Percentiles rank a stretch among this genome's conserved stretches.
These are phyloP conservation scores for Stephania yunnanensis DNA, from an alignment of 164 flowering plant species.

Conservation along the genomic window DNA sequence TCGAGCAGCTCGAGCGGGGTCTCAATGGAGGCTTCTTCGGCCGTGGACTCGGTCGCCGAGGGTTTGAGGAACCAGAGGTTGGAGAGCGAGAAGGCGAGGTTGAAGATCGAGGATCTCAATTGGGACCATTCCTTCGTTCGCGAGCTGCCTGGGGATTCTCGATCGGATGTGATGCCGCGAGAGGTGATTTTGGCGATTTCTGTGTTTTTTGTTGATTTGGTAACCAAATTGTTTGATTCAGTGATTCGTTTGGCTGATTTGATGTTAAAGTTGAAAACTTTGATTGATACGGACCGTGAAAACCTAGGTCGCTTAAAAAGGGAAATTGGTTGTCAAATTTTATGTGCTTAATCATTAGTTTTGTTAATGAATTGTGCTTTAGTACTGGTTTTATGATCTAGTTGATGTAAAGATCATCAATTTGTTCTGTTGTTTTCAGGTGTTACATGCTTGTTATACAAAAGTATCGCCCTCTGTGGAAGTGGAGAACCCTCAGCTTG, in stretches of 20 bases:
- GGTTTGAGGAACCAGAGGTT: slow-evolving; percentile 48
- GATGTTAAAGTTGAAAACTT: background rate
- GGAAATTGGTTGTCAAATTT: no score
- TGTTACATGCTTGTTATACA: slow-evolving; percentile 82
- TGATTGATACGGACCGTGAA: background rate
- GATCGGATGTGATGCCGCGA: slow-evolving; percentile 63
- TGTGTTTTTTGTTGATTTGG: background rate
- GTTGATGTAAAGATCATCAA: background rate
- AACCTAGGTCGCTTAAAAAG: background rate
- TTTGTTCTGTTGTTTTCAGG: slow-evolving; percentile 36
- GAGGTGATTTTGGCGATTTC: slow-evolving; percentile 33
- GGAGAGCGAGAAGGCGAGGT: slow-evolving; percentile 13
- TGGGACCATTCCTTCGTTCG: slow-evolving; percentile 95
- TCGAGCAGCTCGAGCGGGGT: slow-evolving; percentile 10
- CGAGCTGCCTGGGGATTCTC: slow-evolving; percentile 79
- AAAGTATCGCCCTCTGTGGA: slow-evolving; percentile 82
- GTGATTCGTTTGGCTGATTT: background rate
- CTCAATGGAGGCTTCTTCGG: slow-evolving; percentile 31
- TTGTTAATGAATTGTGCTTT: background rate
- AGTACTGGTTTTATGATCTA: background rate
- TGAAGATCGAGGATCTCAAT: slow-evolving; percentile 71
- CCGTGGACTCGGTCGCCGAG: slow-evolving; percentile 49
- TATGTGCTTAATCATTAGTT: no score
- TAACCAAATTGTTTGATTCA: background rate
- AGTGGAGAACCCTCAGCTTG: slow-evolving; percentile 87